These are phyloP conservation scores for Mycena sanguinolenta DNA, from an alignment of 768 basidiomycete species.

Conservation along the genomic window DNA sequence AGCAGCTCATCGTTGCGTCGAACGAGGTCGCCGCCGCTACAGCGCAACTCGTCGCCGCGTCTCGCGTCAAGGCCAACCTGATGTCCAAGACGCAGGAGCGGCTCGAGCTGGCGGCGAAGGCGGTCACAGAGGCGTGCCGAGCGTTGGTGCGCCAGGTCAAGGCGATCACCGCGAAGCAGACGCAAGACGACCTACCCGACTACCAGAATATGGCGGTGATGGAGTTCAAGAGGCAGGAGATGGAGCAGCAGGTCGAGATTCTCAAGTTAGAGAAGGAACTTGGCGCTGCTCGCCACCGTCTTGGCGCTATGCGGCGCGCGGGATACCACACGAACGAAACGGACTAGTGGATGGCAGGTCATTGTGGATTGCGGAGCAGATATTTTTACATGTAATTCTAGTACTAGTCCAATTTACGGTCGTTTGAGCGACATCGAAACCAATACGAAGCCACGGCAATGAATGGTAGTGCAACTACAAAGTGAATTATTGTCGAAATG, in stretches of 20 bases:
- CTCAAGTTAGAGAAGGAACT: conserved; percentile 96
- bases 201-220: conserved; percentile 94
- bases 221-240: conserved; percentile 97
- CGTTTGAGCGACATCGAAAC: background rate
- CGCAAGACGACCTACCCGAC: conserved; percentile 83
- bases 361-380: conserved; percentile 21
- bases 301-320: conserved; percentile 89
- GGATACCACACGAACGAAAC: conserved; percentile 92
- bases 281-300: conserved; percentile 83
- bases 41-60: conserved; percentile 98
- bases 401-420: conserved; percentile 23
- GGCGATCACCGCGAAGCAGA: conserved; percentile 88
- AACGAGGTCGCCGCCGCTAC: conserved; percentile 98
- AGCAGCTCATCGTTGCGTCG: conserved; percentile 99
- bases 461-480: background rate
- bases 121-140: conserved; percentile 97
- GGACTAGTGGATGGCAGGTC: conserved; percentile 54
- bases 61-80: conserved; percentile 96
- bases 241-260: conserved; percentile 99
- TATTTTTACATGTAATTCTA: conserved; percentile 38
- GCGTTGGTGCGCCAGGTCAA: conserved; percentile 97
- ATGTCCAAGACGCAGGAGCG: conserved; percentile 99
- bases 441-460: conserved; percentile 1
- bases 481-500: background rate
- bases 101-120: conserved; percentile 95